Percentiles rank a stretch among this genome's conserved stretches.
Evolutionary conservation across 768 basidiomycete genomes (phyloP).

Genomic region (Rickenella mellea): DNA sequence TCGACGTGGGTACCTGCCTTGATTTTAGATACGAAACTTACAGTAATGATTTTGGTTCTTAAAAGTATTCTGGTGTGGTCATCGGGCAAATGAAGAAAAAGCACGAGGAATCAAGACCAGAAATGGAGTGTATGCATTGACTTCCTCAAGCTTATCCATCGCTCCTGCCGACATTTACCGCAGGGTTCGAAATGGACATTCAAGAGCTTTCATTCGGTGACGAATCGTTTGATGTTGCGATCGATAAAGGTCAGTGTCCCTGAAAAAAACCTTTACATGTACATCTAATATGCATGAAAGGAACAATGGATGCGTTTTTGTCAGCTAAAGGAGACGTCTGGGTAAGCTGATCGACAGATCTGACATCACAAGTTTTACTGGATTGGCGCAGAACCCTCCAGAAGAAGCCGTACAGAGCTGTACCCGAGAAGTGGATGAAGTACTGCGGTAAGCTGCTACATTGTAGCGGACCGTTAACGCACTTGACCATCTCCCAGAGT

Average conservation of each 20-base stretch:
- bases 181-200: constrained; percentile 84
- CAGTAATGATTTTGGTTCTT: background rate
- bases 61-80: constrained; percentile 64
- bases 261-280: background rate
- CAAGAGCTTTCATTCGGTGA: constrained; percentile 53
- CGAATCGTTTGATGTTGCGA: constrained; percentile 63
- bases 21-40: background rate
- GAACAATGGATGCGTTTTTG: constrained; percentile 90
- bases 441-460: constrained; percentile 41
- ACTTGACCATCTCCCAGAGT: constrained; percentile 33
- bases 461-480: background rate
- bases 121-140: constrained; percentile 58
- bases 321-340: constrained; percentile 74
- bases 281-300: constrained; percentile 15
- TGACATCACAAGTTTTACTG: background rate
- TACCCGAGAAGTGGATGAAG: constrained; percentile 68
- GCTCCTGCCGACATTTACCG: background rate
- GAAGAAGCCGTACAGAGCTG: constrained; percentile 62
- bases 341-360: constrained; percentile 32
- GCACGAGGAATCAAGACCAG: constrained; percentile 39
- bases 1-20: constrained; percentile 44
- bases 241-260: constrained; percentile 64
- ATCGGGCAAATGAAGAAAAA: constrained; percentile 63
- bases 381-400: constrained; percentile 52
- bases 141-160: background rate